These are phyloP conservation scores for Graphilbum ipis-grandicollis DNA, from an alignment of 2,329 filamentous ascomycete genomes.

Conservation along the genomic window DNA sequence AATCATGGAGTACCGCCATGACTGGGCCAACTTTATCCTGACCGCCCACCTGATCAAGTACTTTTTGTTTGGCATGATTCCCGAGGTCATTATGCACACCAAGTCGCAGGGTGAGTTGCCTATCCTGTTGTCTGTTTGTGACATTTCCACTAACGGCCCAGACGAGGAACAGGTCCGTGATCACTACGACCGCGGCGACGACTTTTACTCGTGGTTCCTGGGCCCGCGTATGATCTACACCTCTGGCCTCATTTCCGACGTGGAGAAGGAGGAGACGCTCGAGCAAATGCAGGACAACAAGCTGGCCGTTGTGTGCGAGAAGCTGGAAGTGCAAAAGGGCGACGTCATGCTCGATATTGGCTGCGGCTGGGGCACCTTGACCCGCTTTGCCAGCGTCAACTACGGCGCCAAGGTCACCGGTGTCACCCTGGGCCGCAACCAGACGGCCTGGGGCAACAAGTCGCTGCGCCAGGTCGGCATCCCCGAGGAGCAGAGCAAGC, in stretches of 20 bases:
- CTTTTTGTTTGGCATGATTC: slow-evolving; percentile 10
- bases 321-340: slow-evolving; percentile 68
- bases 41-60: slow-evolving; percentile 9
- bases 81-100: slow-evolving; percentile 10
- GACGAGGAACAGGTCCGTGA: slow-evolving; percentile 96
- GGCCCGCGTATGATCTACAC: slow-evolving; percentile 99
- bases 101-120: slow-evolving; percentile 7
- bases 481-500: slow-evolving; percentile 72
- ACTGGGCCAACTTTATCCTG: slow-evolving; percentile 58
- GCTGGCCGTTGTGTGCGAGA: slow-evolving; percentile 84
- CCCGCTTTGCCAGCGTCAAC: slow-evolving; percentile 82
- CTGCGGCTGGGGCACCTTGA: slow-evolving; percentile 94
- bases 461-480: slow-evolving; percentile 71
- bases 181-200: slow-evolving; percentile 94
- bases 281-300: slow-evolving; percentile 98
- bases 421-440: slow-evolving; percentile 87
- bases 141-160: slow-evolving; percentile 15
- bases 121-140: neutral
- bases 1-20: slow-evolving; percentile 81
- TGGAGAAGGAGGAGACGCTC: slow-evolving; percentile 72
- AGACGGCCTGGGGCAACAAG: slow-evolving; percentile 91
- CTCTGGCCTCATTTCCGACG: slow-evolving; percentile 80
- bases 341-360: slow-evolving; percentile 86
- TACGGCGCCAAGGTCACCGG: slow-evolving; percentile 72
- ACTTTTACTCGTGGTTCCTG: slow-evolving; percentile 98